phyloP scores from a whole-genome alignment of 1,284 basidiomycete species.

The Cryptococcus amylolentus region DNA sequence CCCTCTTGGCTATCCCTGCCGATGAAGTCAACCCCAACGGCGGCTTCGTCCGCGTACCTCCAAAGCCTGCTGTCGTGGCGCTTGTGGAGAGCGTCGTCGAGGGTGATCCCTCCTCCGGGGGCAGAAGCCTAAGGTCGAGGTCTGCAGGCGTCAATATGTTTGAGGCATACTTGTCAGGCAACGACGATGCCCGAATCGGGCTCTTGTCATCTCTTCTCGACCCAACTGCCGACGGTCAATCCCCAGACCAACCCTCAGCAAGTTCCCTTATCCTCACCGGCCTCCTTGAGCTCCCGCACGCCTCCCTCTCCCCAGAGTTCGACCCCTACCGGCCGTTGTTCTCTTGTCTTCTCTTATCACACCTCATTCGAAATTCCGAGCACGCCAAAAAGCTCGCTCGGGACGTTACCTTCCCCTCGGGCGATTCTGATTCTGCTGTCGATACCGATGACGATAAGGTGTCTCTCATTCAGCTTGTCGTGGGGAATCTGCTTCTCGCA shows the following conservation, averaged over 20 bases:
- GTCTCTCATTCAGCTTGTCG: conserved; percentile 55
- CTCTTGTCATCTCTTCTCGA: conserved; percentile 47
- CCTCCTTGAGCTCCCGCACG: conserved; percentile 48
- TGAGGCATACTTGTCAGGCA: conserved; percentile 48
- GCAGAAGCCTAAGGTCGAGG: conserved; percentile 44
- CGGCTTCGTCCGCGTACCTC: conserved; percentile 47
- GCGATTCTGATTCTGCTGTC: conserved; percentile 33
- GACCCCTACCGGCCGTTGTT: conserved; percentile 56
- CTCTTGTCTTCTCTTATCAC: conserved; percentile 54
- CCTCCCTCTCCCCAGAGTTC: conserved; percentile 35
- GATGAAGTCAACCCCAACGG: conserved; percentile 49
- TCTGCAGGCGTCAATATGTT: conserved; percentile 53
- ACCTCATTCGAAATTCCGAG: conserved; percentile 56
- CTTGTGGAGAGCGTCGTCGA: conserved; percentile 45
- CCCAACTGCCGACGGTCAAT: conserved; percentile 28
- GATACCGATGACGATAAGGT: conserved; percentile 51
- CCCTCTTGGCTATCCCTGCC: conserved; percentile 50
- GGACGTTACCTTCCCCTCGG: conserved; percentile 49
- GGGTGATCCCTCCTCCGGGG: conserved; percentile 39
- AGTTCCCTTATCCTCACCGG: conserved; percentile 55
- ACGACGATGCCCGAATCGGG: conserved; percentile 47
- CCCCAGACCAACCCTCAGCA: conserved; percentile 44
- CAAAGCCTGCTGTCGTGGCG: conserved; percentile 49
- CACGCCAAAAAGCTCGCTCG: conserved; percentile 56
- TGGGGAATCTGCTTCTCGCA: conserved; percentile 63